Evolutionary conservation across 805 yeast species (phyloP).

Genomic region (Komagataella ulmi): DNA sequence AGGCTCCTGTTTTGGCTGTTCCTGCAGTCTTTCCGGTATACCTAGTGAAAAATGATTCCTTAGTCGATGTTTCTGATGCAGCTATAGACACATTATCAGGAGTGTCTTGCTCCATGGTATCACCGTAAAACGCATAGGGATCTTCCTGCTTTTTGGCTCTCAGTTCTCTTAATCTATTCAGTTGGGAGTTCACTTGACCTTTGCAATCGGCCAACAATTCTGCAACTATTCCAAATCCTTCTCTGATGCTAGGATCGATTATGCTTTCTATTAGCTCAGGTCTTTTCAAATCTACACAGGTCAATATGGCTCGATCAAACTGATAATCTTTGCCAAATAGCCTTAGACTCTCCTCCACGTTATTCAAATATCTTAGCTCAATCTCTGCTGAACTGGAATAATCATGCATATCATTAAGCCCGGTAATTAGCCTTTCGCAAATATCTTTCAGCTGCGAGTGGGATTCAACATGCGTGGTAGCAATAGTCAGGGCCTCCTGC

Average conservation of each 20-base stretch:
- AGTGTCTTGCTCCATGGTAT: slow-evolving; percentile 47
- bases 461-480: slow-evolving; percentile 20
- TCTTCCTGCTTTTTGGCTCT: slow-evolving; percentile 74
- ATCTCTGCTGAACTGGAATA: slow-evolving; percentile 76
- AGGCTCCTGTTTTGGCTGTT: slow-evolving; percentile 93
- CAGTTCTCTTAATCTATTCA: slow-evolving; percentile 71
- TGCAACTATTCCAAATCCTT: slow-evolving; percentile 78
- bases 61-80: slow-evolving; percentile 85
- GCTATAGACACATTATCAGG: slow-evolving; percentile 94
- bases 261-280: slow-evolving; percentile 37
- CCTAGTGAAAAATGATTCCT: slow-evolving; percentile 86
- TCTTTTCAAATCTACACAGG: slow-evolving; percentile 33
- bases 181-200: slow-evolving; percentile 73
- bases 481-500: slow-evolving; percentile 70
- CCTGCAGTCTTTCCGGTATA: slow-evolving; percentile 95
- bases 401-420: slow-evolving; percentile 53
- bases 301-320: slow-evolving; percentile 64
- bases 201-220: slow-evolving; percentile 91
- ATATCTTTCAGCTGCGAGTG: slow-evolving; percentile 26
- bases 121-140: slow-evolving; percentile 77
- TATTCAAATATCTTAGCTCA: slow-evolving; percentile 44
- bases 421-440: slow-evolving; percentile 46
- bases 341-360: slow-evolving; percentile 48
- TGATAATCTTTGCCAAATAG: slow-evolving; percentile 63
- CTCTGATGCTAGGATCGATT: slow-evolving; percentile 66